Base-by-base conservation (phyloP, 2,329 filamentous ascomycete species). In the Colletotrichum truncatum region DNA sequence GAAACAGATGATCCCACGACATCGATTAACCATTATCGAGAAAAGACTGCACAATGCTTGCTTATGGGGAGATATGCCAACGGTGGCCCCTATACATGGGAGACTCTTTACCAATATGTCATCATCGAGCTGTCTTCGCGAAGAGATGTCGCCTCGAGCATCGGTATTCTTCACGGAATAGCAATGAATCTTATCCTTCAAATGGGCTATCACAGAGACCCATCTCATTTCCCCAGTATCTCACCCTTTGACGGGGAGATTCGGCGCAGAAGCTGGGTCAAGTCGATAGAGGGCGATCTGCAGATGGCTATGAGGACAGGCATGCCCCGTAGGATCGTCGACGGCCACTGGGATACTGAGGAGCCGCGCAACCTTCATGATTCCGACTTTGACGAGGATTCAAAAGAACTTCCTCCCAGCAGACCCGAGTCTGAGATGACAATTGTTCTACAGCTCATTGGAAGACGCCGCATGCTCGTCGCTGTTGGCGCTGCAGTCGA, bases 291-390 rank as follows among this genome's bases (percentile, higher is more conserved):
- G 70, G 69, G 81, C 16, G 82, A 84, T 60, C 72, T 80, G 4
- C 66, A 78, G 4, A 73, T 80, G 4, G 80, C 80, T 0, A 77
- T 77, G 23, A 79, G 82, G 46, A 72, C 83, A 21, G 82, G 82
- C 10, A 72, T 84, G 41, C 82, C 82, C 3, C 75, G 78, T 3
- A 75, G 82, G 67, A 75, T 82, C 14, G 72, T 71, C 8, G 75
- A 76, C 3, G 68, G 75, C 18, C 74, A 79, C n/a, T 75, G 71
- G 38, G 81, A 84, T 58, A 81, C 80, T 0, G 66, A 70, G 6
- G 75, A 79, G 53, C 82, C 82, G 1, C 74, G 77, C 0, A 85
- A 84, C 52, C 73, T 84, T 1, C 67, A 75, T 2, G 82, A 84
- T 64, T 70, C 71, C 4, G 82, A 85, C 55, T 77, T 85, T 53